These are phyloP conservation scores for Candida caryicola DNA, from an alignment of 805 yeast genomes.

Conservation along the genomic window DNA sequence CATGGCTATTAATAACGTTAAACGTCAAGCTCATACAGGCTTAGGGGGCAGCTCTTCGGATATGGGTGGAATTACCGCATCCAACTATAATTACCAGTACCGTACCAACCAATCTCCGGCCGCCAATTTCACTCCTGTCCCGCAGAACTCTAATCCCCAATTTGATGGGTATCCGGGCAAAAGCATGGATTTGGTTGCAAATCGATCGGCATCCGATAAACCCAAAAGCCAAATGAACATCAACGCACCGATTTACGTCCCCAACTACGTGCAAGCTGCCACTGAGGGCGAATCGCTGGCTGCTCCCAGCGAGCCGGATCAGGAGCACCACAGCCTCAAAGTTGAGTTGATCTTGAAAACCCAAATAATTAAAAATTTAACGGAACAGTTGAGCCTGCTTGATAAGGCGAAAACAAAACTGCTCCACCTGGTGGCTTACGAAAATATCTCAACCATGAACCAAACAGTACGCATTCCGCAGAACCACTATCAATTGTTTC, in stretches of 20 bases:
- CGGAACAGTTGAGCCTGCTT: constrained; percentile 28
- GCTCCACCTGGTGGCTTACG: constrained; percentile 10
- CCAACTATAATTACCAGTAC: no score
- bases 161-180: background rate
- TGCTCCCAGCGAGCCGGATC: constrained; percentile 4
- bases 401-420: constrained; percentile 11
- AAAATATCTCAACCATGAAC: constrained; percentile 5
- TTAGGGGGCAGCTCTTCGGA: no score
- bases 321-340: constrained; percentile 32
- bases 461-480: constrained; percentile 36
- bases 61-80: no score
- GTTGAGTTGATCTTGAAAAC: constrained; percentile 57
- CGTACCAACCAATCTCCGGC: background rate
- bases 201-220: constrained; percentile 2
- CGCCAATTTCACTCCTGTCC: background rate
- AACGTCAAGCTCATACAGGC: background rate
- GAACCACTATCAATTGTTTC: constrained; percentile 46
- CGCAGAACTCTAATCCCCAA: background rate
- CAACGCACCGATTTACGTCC: constrained; percentile 32
- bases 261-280: constrained; percentile 12
- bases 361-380: constrained; percentile 34
- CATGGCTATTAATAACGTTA: no score
- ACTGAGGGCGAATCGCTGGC: no score
- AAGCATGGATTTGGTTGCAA: background rate
- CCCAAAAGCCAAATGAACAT: constrained; percentile 20